Conservation (phyloP, 768 basidiomycete species). For the Mycena rebaudengoi region DNA sequence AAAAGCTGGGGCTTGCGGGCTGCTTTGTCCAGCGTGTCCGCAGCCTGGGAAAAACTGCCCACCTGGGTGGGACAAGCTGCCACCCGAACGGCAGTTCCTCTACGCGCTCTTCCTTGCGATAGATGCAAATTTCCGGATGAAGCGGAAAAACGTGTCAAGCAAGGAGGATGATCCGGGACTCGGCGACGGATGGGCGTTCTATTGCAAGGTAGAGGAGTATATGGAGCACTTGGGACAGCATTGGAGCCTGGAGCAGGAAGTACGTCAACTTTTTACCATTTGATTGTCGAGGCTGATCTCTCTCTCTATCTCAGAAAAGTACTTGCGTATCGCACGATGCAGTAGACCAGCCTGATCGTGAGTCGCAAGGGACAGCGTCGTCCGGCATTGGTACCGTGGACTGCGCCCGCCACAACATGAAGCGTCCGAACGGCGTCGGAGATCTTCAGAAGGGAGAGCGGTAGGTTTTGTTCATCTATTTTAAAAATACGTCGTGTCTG, state of each 20-base stretch:
- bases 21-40: slow-evolving; percentile 36
- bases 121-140: slow-evolving; percentile 27
- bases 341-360: neutral
- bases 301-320: slow-evolving; percentile 22
- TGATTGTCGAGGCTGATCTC: no score
- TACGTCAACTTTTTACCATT: no score
- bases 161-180: slow-evolving; percentile 37
- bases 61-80: slow-evolving; percentile 1
- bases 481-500: slow-evolving; percentile 29
- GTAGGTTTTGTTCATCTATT: no score
- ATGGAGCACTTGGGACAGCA: slow-evolving; percentile 20
- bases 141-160: slow-evolving; percentile 35
- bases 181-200: slow-evolving; percentile 36
- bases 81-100: slow-evolving; percentile 21
- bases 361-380: neutral
- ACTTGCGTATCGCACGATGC: slow-evolving; percentile 17
- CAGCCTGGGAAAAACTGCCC: slow-evolving; percentile 37
- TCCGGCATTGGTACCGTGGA: slow-evolving; percentile 37
- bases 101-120: slow-evolving; percentile 35
- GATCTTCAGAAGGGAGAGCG: slow-evolving; percentile 47
- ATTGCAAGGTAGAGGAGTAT: slow-evolving; percentile 35
- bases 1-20: neutral
- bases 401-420: slow-evolving; percentile 43
- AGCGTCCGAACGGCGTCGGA: slow-evolving; percentile 34
- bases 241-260: neutral